phyloP scores from a whole-genome alignment of 108 stramenopile species.

The Thalassiosira profunda region DNA sequence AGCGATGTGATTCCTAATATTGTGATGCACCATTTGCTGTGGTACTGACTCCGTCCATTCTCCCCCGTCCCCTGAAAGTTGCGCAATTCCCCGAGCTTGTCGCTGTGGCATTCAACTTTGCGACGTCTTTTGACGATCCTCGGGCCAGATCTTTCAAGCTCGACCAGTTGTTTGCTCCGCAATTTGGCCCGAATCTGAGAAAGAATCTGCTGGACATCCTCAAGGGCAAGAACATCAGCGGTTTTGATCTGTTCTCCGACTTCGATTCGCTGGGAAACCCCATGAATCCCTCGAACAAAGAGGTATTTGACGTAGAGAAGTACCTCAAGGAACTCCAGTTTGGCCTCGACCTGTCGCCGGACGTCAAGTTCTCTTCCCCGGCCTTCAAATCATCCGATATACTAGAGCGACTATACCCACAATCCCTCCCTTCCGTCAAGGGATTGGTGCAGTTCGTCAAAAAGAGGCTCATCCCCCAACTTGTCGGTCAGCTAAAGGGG shows the following conservation, averaged over 20 bases:
- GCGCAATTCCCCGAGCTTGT: constrained; percentile 20
- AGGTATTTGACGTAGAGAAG: constrained; percentile 27
- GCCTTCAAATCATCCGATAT: constrained; percentile 10
- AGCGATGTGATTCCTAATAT: too few species aligned
- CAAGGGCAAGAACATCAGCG: background rate
- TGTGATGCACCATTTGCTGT: too few species aligned
- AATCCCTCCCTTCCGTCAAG: background rate
- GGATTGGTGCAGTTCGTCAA: constrained; percentile 7
- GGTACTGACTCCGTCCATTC: too few species aligned
- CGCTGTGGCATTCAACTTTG: constrained; percentile 35
- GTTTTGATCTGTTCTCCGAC: background rate
- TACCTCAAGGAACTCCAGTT: constrained; percentile 22
- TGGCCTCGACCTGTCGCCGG: constrained; percentile 8
- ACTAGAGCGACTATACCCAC: constrained; percentile 17
- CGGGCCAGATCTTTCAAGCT: constrained; percentile 19
- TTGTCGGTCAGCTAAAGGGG: background rate
- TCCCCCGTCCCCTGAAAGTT: too few species aligned
- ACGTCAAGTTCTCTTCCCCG: constrained; percentile 14
- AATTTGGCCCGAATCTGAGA: constrained; percentile 5
- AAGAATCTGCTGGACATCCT: background rate
- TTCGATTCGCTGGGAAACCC: background rate
- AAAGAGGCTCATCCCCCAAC: constrained; percentile 1
- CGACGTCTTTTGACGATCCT: too few species aligned
- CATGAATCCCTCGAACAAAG: constrained; percentile 11
- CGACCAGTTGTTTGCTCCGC: constrained; percentile 14